phyloP scores from a whole-genome alignment of 225 moss, liverwort and hornwort species.

The Physcomitrellopsis africana region DNA sequence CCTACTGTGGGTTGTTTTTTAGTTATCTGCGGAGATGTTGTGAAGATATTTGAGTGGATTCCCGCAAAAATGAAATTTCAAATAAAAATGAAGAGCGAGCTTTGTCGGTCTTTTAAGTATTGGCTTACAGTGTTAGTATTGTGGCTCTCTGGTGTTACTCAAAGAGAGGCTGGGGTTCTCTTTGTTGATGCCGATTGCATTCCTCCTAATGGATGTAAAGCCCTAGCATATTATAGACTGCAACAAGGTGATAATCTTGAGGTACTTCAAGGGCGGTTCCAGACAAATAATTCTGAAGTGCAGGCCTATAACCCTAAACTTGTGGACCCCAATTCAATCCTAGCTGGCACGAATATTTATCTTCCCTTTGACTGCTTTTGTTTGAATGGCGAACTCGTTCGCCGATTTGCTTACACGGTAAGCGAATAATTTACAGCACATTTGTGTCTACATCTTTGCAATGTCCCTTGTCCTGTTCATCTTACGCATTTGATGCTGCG shows the following conservation, averaged over 20 bases:
- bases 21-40: slow-evolving; percentile 27
- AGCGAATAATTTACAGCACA: not conserved
- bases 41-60: slow-evolving; percentile 25
- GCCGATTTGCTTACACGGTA: slow-evolving; percentile 41
- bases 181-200: slow-evolving; percentile 42
- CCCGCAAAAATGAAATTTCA: not conserved
- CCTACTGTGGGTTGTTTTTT: slow-evolving; percentile 2
- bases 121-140: slow-evolving; percentile 16
- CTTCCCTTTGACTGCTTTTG: slow-evolving; percentile 55
- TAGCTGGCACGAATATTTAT: slow-evolving; percentile 29
- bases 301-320: slow-evolving; percentile 39
- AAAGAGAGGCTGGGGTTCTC: slow-evolving; percentile 27
- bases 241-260: slow-evolving; percentile 25
- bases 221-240: slow-evolving; percentile 49
- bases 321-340: slow-evolving; percentile 29
- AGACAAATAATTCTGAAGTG: not conserved
- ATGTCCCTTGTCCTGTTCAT: not conserved
- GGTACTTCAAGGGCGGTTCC: slow-evolving; percentile 26
- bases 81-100: slow-evolving; percentile 35
- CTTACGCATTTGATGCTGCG: slow-evolving; percentile 7
- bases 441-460: not conserved
- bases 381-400: slow-evolving; percentile 40
- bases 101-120: not conserved
- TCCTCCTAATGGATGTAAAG: slow-evolving; percentile 46
- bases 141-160: slow-evolving; percentile 25